Evolutionary conservation across 169 alveolate species (phyloP), one percentile per base, ranked within the genome.

Genomic region (Babesia gibsoni): DNA sequence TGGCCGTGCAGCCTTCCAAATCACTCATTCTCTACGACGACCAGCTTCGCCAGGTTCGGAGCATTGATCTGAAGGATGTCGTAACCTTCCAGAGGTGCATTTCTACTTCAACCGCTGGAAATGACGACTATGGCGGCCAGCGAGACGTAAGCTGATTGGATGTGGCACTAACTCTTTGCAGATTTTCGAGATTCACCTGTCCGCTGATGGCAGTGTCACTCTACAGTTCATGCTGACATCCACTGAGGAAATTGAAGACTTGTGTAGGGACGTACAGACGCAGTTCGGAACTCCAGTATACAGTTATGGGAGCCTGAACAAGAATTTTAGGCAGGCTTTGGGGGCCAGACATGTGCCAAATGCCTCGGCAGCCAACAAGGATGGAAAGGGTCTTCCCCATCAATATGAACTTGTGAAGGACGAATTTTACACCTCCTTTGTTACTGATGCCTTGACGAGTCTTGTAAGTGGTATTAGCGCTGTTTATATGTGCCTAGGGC

Each of bases 251-350:
- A 50, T 61, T 39, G 68, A 74, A n/a, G 59, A 36, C 14, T 52
- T 74, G 49, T 63, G 70, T 9, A 61, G 33, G 30, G 25, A 37
- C 52, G 53, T 74, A 14, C 75, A 74, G 30, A 22, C 48, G 8
- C 65, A 29, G 32, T 74, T 74, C 27, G 84, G 84, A 22, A 42
- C 65, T 20, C 79, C 65, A 7, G 84, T 74, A 27, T 74, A 74
- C 54, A 63, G 42, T 16, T 74, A 74, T 35, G 84, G 84, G 25
- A 74, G 72, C 20, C 73, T 74, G 2, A 74, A 52, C 59, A 20
- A 39, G 33, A 68, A 54, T 30, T 63, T 66, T 33, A 61, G 46
- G 25, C 48, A 39, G 20, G 74, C 73, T 5, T 67, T 58, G 36
- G 56, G 66, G n/a, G 33, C 30, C 42, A 46, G 37, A 27, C 36